A percentile compares a stretch with the other conserved stretches of the same genome.
phyloP scores from a whole-genome alignment of 352 stramenopile species.

The Pythium diclinum region DNA sequence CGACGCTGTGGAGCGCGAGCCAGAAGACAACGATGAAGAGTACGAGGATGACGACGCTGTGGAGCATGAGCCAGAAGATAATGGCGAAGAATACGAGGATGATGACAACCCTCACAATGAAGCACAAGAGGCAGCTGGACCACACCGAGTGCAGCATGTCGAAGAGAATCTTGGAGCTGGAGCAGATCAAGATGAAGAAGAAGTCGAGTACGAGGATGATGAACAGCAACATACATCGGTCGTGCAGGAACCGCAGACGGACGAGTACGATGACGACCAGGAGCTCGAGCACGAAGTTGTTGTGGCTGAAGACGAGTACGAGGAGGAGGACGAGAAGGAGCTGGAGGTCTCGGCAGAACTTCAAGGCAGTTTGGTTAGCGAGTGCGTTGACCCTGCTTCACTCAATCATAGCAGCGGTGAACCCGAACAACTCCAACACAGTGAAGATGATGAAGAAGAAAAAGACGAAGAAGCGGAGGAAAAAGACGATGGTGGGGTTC shows the following conservation, averaged over 20 bases:
- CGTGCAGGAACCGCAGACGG: not conserved
- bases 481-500: not conserved
- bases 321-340: not conserved
- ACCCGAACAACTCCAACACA: too few relatives aligned
- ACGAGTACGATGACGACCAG: not conserved
- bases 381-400: not conserved
- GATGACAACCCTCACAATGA: not conserved
- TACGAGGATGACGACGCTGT: not conserved
- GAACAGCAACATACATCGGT: not conserved
- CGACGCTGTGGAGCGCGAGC: not conserved
- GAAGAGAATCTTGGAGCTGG: not conserved
- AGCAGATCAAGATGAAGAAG: not conserved
- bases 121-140: not conserved
- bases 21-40: constrained; percentile 4
- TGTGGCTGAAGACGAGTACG: not conserved
- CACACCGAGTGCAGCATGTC: not conserved
- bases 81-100: constrained; percentile 9
- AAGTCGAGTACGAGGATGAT: not conserved
- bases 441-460: not conserved
- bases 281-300: not conserved
- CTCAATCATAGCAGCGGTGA: too few relatives aligned
- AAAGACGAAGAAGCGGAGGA: not conserved
- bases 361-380: too few relatives aligned
- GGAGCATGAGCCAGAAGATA: not conserved
- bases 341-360: not conserved